These are phyloP conservation scores for Reutealis trisperma DNA, from an alignment of 345 rosid genomes.

Conservation along the genomic window DNA sequence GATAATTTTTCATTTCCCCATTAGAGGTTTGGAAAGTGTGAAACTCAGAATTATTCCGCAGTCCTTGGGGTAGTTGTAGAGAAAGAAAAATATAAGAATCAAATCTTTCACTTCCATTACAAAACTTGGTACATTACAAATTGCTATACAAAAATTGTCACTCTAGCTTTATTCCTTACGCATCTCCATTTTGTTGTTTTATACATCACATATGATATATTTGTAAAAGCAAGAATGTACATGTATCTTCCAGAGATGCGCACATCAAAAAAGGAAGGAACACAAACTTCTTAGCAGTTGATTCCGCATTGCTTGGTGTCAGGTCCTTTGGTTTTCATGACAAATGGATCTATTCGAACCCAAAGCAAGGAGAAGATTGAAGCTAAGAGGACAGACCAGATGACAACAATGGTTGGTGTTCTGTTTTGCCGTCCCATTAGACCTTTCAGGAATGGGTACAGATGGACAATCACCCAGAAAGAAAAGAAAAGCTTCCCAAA, in stretches of 20 bases:
- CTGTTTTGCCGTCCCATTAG: constrained; percentile 95
- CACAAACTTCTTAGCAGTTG: constrained; percentile 60
- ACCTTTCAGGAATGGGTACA: constrained; percentile 98
- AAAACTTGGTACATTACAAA: constrained; percentile 35
- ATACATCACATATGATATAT: constrained; percentile 24
- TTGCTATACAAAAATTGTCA: constrained; percentile 30
- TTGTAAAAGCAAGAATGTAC: constrained; percentile 29
- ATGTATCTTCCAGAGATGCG: constrained; percentile 26
- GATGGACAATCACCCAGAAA: constrained; percentile 94
- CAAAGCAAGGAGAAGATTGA: constrained; percentile 96
- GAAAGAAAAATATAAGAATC: constrained; percentile 2
- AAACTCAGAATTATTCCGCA: neutral
- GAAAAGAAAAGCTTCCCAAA: constrained; percentile 95
- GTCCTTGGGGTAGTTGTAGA: neutral
- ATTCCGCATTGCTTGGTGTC: constrained; percentile 74
- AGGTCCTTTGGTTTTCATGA: constrained; percentile 93
- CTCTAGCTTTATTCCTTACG: constrained; percentile 35
- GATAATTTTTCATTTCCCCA: neutral
- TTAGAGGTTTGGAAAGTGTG: no score
- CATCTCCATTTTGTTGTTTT: constrained; percentile 32
- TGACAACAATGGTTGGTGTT: constrained; percentile 93
- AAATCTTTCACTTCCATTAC: constrained; percentile 28
- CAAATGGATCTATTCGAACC: constrained; percentile 93
- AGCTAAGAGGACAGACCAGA: constrained; percentile 92
- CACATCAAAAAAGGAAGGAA: constrained; percentile 20